Evolutionary conservation across 345 rosid species (phyloP), one percentile per base, ranked within the genome.

Genomic region (Sisymbrium irio): DNA sequence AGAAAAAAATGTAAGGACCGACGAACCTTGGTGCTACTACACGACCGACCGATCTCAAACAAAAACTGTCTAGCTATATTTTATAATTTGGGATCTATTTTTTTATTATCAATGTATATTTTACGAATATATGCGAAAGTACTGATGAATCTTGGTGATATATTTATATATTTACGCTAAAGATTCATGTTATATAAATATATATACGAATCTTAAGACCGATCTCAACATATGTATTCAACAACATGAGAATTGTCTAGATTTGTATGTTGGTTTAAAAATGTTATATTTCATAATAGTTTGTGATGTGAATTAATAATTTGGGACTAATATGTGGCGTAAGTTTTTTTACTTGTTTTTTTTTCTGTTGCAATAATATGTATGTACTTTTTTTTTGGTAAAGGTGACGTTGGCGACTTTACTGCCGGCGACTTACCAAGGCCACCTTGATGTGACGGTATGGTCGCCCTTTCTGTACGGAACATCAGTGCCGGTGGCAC

Each of bases 401-500:
- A 59, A 75, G 78, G 78, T 75, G 55, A 75, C 78, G 30, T 50
- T 75, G 37, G 78, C 73, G 22, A 53, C 72, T 39, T 60, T 75
- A 60, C 27, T 75, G 14, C 78, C 78, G 73, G 68, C 36, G 30
- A 59, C 56, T 10, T 77, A 69, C 22, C 80, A 77, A 70, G 83
- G 83, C 50, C 88, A 84, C 77, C 79, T 84, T 5, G 97, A 92
- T 5, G 39, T 73, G 36, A 62, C 83, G 66, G 82, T 95, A 35
- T 95, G 99, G 99, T 92, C 99, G 0, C 99, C 99, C 0, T 76
- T 82, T 57, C 33, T 95, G 4, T 74, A 6, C 47, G 99, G 99
- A 6, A 81, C 70, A 39, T 25, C 30, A 19, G 93, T 95, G 11
- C 96, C 97, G 1, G 82, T 95, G 7, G 85, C 97, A 0, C 99